Evolutionary conservation across 2,329 filamentous ascomycete species (phyloP), one percentile per base, ranked within the genome.

Genomic region (Clonostachys rosea): DNA sequence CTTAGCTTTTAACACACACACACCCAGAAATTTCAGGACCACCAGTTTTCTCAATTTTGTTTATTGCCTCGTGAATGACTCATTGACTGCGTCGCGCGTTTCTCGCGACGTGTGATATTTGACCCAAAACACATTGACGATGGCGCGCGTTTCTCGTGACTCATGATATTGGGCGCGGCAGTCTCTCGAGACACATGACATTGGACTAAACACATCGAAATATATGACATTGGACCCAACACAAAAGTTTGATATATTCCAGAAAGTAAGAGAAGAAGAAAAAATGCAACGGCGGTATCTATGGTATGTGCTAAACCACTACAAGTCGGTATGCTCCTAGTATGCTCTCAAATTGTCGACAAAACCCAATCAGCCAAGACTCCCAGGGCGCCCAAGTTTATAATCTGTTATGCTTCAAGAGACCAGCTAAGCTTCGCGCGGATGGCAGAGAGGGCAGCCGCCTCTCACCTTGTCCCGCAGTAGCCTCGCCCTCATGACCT

Each of bases 401-500:
- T 2, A 30, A 30, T 30, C 10, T 30, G 24, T 9, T 10, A 30
- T 30, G 24, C 24, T 30, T 30, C 24, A 3, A 30, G 24, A 3
- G 24, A 30, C 8, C 8, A 4, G 24, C 24, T 30, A 30, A 10
- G 24, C 10, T 30, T 30, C 24, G 24, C 24, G 24, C 34, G 16
- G 52, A 46, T 63, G 59, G 57, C 83, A 86, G 16, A 84, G 69
- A 0, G 83, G 80, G 66, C 85, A 89, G 0, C 84, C 85, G 9
- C 75, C 77, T 42, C 74, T 70, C 35, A 92, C 75, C 50, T 81
- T 81, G 57, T 91, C 87, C 54, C 84, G 78, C 50, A 96, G 67
- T 47, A 96, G 63, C 52, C 90, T 79, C 37, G 91, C 91, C 61
- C 90, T 89, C 53, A 88, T 94, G 30, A 96, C 90, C 67, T 96